A percentile compares a stretch with the other conserved stretches of the same genome.
These are phyloP conservation scores for Abortiporus biennis DNA, from an alignment of 1,284 basidiomycete genomes.

Conservation along the genomic window DNA sequence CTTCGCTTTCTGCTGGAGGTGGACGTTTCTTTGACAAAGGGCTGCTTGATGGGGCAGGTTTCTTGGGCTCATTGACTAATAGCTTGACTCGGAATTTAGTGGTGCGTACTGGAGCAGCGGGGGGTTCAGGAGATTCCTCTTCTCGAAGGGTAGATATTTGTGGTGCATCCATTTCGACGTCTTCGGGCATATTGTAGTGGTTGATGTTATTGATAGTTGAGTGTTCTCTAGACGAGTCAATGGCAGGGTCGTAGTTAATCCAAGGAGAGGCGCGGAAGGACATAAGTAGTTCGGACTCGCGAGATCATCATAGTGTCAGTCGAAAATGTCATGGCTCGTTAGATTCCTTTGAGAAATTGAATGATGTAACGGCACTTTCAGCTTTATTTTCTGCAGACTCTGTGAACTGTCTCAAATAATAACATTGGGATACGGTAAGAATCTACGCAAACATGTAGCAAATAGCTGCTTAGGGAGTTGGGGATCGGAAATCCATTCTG, in stretches of 20 bases:
- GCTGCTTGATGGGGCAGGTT: slow-evolving; percentile 20
- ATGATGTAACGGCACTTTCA: too few relatives aligned
- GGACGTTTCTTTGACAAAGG: slow-evolving; percentile 21
- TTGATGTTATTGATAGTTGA: slow-evolving; percentile 10
- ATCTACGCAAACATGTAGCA: too few relatives aligned
- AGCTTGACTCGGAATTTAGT: slow-evolving; percentile 47
- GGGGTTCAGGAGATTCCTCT: slow-evolving; percentile 60
- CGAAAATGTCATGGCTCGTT: too few relatives aligned
- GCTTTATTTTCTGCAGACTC: too few relatives aligned
- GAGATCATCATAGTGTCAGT: too few relatives aligned
- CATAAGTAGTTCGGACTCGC: too few relatives aligned
- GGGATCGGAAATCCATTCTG: too few relatives aligned
- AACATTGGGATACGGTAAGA: too few relatives aligned
- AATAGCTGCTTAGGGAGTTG: too few relatives aligned
- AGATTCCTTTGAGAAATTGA: too few relatives aligned
- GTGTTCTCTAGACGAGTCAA: slow-evolving; percentile 11
- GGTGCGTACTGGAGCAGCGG: slow-evolving; percentile 25
- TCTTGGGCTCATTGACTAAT: slow-evolving; percentile 38
- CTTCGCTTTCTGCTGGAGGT: slow-evolving; percentile 26
- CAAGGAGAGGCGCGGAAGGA: slow-evolving; percentile 27
- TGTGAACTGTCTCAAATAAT: too few relatives aligned
- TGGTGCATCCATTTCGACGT: slow-evolving; percentile 67
- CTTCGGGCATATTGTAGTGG: slow-evolving; percentile 21
- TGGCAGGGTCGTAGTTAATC: slow-evolving; percentile 24
- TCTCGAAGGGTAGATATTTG: slow-evolving; percentile 71